Percentiles rank a stretch among this genome's conserved stretches.
phyloP scores from a whole-genome alignment of 2,329 filamentous ascomycete genomes.

The Fusarium pilosicola region DNA sequence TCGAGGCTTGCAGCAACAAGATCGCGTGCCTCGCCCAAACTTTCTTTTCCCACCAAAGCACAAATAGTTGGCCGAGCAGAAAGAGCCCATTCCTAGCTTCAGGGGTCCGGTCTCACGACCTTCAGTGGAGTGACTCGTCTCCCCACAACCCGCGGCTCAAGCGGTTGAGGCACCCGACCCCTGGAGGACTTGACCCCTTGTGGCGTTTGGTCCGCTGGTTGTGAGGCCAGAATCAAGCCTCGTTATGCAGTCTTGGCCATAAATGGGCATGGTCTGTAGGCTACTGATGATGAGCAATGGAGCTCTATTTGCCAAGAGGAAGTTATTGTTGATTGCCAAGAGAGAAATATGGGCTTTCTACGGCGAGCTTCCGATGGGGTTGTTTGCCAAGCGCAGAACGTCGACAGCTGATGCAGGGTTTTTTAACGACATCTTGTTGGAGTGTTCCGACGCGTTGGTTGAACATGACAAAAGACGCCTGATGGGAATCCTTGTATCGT shows the following conservation, averaged over 20 bases:
- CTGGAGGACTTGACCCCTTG: conserved; percentile 15
- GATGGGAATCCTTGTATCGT: conserved; percentile 10
- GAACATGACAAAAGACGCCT: not conserved
- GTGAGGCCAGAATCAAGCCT: conserved; percentile 27
- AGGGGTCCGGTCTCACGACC: not conserved
- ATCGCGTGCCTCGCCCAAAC: conserved; percentile 4
- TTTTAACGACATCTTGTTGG: not conserved
- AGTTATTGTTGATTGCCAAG: conserved; percentile 20
- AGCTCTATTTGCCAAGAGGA: not conserved
- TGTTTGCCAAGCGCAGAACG: conserved; percentile 21
- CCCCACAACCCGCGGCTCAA: conserved; percentile 19
- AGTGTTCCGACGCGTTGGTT: conserved; percentile 15
- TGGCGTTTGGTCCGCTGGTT: conserved; percentile 4
- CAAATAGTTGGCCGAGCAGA: not conserved
- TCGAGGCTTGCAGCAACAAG: conserved; percentile 4
- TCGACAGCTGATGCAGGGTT: conserved; percentile 22
- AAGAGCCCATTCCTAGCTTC: not conserved
- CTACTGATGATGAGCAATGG: conserved; percentile 9
- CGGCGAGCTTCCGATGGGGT: not conserved
- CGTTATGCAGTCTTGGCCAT: conserved; percentile 20
- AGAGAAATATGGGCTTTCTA: not conserved
- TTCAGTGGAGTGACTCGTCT: conserved; percentile 16
- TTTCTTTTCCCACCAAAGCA: not conserved
- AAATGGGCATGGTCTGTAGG: conserved; percentile 23
- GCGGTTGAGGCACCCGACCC: conserved; percentile 16